Evolutionary conservation across 495 filamentous ascomycete genomes (phyloP).

Genomic region (Thozetella sp.): DNA sequence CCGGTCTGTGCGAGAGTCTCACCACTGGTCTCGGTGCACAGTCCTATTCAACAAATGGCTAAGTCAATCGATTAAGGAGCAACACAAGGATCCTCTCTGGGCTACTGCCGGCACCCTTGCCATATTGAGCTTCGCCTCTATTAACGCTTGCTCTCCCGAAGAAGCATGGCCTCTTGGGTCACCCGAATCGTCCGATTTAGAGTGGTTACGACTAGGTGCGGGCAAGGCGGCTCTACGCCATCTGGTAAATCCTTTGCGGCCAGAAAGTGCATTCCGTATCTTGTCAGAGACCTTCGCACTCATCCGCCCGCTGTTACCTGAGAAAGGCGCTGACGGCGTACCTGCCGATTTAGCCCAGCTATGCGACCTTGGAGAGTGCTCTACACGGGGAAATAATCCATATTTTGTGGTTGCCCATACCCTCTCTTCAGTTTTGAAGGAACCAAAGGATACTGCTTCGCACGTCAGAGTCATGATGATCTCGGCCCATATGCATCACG

Average conservation of each 20-base stretch:
- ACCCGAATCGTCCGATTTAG: constrained; percentile 30
- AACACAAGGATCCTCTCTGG: neutral
- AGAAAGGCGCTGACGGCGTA: too few relatives aligned
- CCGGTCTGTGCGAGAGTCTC: neutral
- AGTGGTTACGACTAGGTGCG: constrained; percentile 44
- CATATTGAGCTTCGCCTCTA: constrained; percentile 39
- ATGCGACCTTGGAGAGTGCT: too few relatives aligned
- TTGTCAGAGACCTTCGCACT: too few relatives aligned
- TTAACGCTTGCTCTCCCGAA: constrained; percentile 34
- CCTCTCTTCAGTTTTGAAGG: too few relatives aligned
- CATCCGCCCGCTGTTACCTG: too few relatives aligned
- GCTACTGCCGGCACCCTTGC: constrained; percentile 19
- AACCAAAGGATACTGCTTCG: too few relatives aligned
- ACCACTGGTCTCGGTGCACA: neutral
- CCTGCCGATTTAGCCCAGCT: too few relatives aligned
- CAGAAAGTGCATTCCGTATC: neutral
- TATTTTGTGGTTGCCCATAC: too few relatives aligned
- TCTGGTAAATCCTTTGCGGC: constrained; percentile 10
- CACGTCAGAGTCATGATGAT: too few relatives aligned
- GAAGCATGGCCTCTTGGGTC: constrained; percentile 44
- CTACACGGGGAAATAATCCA: too few relatives aligned
- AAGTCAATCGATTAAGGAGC: neutral
- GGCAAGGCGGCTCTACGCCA: constrained; percentile 46
- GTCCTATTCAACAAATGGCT: neutral
- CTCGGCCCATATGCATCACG: too few relatives aligned